Percentiles rank a stretch among this genome's conserved stretches.
These are phyloP conservation scores for Wickerhamomyces xylosicus DNA, from an alignment of 805 yeast species.

Conservation along the genomic window DNA sequence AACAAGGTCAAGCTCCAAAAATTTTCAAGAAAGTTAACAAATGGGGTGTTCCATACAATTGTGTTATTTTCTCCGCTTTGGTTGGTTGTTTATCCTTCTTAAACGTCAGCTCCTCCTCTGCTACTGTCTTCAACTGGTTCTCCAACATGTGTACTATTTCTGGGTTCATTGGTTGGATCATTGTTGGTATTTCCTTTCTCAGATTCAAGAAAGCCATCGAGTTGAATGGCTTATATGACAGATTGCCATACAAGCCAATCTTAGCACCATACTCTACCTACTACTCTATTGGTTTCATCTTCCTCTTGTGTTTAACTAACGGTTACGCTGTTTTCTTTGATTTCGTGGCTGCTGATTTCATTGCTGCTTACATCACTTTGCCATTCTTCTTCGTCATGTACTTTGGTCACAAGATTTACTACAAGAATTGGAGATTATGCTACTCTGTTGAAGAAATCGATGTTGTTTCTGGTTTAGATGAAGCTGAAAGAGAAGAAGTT, in stretches of 20 bases:
- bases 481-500: conserved; percentile 35
- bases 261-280: conserved; percentile 51
- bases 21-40: conserved; percentile 53
- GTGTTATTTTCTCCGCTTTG: conserved; percentile 21
- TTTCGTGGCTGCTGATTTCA: conserved; percentile 36
- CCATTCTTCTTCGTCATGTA: too few relatives aligned
- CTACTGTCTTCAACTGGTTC: conserved; percentile 55
- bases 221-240: conserved; percentile 39
- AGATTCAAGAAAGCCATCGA: conserved; percentile 57
- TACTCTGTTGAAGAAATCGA: conserved; percentile 45
- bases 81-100: conserved; percentile 60
- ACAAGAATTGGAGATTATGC: conserved; percentile 33
- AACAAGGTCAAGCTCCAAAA: conserved; percentile 66
- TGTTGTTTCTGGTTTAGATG: too few relatives aligned
- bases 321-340: conserved; percentile 58
- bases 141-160: conserved; percentile 71
- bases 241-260: conserved; percentile 47
- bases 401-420: conserved; percentile 45
- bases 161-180: conserved; percentile 68
- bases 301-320: conserved; percentile 49
- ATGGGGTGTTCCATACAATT: conserved; percentile 65
- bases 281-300: conserved; percentile 37
- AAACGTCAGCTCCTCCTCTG: conserved; percentile 51
- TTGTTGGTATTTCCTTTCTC: conserved; percentile 56
- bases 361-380: conserved; percentile 68